A percentile compares a stretch with the other conserved stretches of the same genome.
Evolutionary conservation across 345 rosid genomes (phyloP).

Genomic region (Cardamine resedifolia): DNA sequence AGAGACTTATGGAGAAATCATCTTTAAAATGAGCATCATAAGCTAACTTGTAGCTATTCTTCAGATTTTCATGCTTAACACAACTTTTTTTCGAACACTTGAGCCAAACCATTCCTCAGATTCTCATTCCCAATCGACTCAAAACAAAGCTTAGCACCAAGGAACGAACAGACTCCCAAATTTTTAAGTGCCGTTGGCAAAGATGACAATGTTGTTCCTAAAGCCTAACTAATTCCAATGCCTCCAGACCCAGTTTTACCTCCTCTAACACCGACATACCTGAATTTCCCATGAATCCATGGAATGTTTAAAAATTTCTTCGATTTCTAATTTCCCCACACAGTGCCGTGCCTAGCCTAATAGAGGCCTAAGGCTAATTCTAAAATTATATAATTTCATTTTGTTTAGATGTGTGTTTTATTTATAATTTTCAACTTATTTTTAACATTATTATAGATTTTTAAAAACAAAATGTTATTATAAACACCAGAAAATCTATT

Average conservation of each 20-base stretch:
- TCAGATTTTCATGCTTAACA: conserved; percentile 31
- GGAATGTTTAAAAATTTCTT: too few species aligned
- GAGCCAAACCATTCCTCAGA: conserved; percentile 39
- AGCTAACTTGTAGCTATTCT: conserved; percentile 35
- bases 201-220: conserved; percentile 38
- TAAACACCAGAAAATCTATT: too few species aligned
- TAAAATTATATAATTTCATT: too few species aligned
- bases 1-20: too few species aligned
- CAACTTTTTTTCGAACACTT: conserved; percentile 37
- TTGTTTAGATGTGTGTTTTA: too few species aligned
- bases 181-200: conserved; percentile 45
- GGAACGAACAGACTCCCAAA: conserved; percentile 57
- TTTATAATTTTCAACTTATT: too few species aligned
- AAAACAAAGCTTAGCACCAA: conserved; percentile 48
- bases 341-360: not conserved
- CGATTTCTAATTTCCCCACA: too few species aligned
- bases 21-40: too few species aligned
- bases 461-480: too few species aligned
- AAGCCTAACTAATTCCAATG: conserved; percentile 33
- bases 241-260: conserved; percentile 35
- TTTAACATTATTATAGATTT: too few species aligned
- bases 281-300: conserved; percentile 52
- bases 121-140: conserved; percentile 40
- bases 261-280: conserved; percentile 47
- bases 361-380: not conserved